Conservation (phyloP, 768 basidiomycete species). For the Pleurotus tuoliensis region DNA sequence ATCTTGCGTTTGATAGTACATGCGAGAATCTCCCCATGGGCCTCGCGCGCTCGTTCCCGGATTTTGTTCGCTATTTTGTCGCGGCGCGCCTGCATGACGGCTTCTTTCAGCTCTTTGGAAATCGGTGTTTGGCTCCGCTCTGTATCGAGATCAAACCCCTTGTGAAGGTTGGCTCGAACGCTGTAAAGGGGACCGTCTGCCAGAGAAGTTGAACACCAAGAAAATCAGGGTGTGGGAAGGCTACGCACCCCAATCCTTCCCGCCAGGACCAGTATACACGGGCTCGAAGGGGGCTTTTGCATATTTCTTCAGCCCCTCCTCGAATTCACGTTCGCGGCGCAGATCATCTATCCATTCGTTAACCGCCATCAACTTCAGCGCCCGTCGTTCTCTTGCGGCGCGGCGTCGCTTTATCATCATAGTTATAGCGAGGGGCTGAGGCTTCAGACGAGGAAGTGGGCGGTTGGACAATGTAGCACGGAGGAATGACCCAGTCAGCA, state of each 20-base stretch:
- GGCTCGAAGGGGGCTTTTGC: conserved; percentile 17
- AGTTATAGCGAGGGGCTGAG: conserved; percentile 70
- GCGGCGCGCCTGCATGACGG: conserved; percentile 51
- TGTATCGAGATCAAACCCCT: conserved; percentile 27
- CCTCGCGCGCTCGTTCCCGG: conserved; percentile 54
- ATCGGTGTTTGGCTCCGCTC: conserved; percentile 39
- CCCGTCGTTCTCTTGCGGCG: conserved; percentile 35
- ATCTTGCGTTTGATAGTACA: conserved; percentile 43
- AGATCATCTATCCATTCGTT: conserved; percentile 27
- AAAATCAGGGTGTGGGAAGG: neutral
- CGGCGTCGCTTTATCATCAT: conserved; percentile 60
- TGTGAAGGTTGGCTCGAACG: conserved; percentile 1
- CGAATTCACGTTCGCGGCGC: conserved; percentile 31
- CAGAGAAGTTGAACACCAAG: neutral
- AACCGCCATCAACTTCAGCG: conserved; percentile 29
- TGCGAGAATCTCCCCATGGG: conserved; percentile 55
- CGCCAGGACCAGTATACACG: conserved; percentile 5
- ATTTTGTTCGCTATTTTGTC: conserved; percentile 66
- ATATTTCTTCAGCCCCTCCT: conserved; percentile 20
- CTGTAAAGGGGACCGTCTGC: neutral
- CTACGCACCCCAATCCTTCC: conserved; percentile 39
- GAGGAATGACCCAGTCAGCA: conserved; percentile 69
- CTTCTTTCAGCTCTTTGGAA: conserved; percentile 43
- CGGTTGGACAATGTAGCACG: conserved; percentile 58
- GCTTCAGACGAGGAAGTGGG: conserved; percentile 76